A percentile compares a stretch with the other conserved stretches of the same genome.
These are phyloP conservation scores for Penicillium janthinellum DNA, from an alignment of 2,329 filamentous ascomycete species.

Conservation along the genomic window DNA sequence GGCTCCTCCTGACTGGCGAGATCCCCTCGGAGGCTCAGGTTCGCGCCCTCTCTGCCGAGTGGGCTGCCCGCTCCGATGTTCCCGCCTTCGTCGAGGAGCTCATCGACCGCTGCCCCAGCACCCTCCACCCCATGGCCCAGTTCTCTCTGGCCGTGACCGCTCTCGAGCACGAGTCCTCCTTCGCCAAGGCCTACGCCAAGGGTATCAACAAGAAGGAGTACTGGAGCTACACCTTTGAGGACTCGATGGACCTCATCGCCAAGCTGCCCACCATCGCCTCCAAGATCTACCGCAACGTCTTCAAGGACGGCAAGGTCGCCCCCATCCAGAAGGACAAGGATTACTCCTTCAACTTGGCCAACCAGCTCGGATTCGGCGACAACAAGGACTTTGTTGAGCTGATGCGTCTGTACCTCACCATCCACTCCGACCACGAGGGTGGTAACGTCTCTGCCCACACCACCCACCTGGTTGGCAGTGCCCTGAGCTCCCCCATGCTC, in stretches of 20 bases:
- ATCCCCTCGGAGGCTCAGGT: constrained; percentile 98
- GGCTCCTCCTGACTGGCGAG: constrained; percentile 97
- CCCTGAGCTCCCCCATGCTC: constrained; percentile 95
- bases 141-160: constrained; percentile 97
- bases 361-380: constrained; percentile 94
- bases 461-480: constrained; percentile 94
- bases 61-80: constrained; percentile 94
- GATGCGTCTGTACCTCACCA: constrained; percentile 98
- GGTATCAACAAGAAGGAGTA: constrained; percentile 99
- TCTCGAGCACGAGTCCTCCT: constrained; percentile 96
- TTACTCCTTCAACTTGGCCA: constrained; percentile 98
- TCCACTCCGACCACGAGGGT: constrained; percentile 99
- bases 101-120: constrained; percentile 98
- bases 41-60: constrained; percentile 95
- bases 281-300: constrained; percentile 99
- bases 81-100: constrained; percentile 99
- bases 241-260: constrained; percentile 99
- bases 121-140: constrained; percentile 99
- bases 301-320: constrained; percentile 99
- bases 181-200: constrained; percentile 98
- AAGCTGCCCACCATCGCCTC: constrained; percentile 98
- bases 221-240: constrained; percentile 99
- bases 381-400: constrained; percentile 98
- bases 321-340: constrained; percentile 98
- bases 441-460: constrained; percentile 98